Conservation (phyloP, 768 basidiomycete genomes). For the Coprinopsis cinerea region DNA sequence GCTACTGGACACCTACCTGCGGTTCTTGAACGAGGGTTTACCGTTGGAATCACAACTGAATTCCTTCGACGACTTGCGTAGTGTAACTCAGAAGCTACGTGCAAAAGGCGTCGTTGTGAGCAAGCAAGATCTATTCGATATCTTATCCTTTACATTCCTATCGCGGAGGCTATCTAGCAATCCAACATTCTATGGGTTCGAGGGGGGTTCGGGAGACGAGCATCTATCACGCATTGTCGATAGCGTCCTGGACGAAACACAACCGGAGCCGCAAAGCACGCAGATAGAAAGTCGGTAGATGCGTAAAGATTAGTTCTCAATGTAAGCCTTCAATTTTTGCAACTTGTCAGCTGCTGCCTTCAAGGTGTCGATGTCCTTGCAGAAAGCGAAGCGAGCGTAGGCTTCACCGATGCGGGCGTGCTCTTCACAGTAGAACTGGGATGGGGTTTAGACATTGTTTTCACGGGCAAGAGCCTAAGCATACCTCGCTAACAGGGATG, state of each 20-base stretch:
- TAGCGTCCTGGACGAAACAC: constrained; percentile 24
- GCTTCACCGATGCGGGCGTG: constrained; percentile 83
- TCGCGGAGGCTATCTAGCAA: constrained; percentile 66
- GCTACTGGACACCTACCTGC: constrained; percentile 70
- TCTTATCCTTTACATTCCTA: constrained; percentile 78
- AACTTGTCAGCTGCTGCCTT: constrained; percentile 79
- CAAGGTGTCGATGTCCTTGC: constrained; percentile 89
- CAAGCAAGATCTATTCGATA: constrained; percentile 69
- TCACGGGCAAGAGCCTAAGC: constrained; percentile 13
- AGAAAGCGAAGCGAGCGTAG: constrained; percentile 88
- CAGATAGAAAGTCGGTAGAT: neutral
- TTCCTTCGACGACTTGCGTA: constrained; percentile 41
- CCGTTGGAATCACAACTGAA: constrained; percentile 81
- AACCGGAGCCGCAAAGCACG: neutral
- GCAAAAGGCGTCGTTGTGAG: constrained; percentile 14
- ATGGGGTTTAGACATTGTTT: constrained; percentile 9
- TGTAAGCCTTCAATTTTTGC: constrained; percentile 63
- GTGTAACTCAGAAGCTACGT: constrained; percentile 7
- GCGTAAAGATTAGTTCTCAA: constrained; percentile 23
- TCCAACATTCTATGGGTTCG: constrained; percentile 77
- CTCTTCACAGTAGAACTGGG: constrained; percentile 86
- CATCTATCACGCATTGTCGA: constrained; percentile 72
- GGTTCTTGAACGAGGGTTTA: constrained; percentile 83
- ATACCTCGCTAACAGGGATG: constrained; percentile 92
- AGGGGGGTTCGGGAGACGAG: constrained; percentile 38